Evolutionary conservation across 2,329 filamentous ascomycete species (phyloP), one percentile per base, ranked within the genome.

Genomic region (Fusarium verticillioides): DNA sequence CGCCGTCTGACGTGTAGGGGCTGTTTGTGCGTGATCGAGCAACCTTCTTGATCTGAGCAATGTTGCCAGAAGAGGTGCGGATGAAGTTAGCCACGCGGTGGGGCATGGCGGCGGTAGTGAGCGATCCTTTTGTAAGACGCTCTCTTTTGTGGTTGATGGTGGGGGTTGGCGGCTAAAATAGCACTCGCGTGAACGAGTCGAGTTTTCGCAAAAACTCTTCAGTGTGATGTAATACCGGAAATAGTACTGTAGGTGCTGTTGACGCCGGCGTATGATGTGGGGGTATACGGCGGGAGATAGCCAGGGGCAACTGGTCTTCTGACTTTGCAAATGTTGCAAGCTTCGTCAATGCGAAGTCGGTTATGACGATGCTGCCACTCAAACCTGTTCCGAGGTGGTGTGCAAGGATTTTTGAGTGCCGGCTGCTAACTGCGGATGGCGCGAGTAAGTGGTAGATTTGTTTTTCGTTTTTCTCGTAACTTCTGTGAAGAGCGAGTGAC

Each of bases 61-160:
- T 86, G 80, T 83, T 85, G 78, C 88, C 87, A 72, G 87, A 87
- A n/a, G 88, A 87, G 70, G 84, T 85, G 74, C 87, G 86, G 75
- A 90, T 84, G 81, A 90, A 89, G 78, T 85, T 87, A 78, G 86
- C 83, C 72, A 90, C 88, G 68, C 86, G 83, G 82, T 89, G 87
- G 78, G 88, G 88, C 88, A 90, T 90, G 60, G 78, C 83, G 78
- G 36, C 62, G 54, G 70, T 68, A 54, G 58, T 64, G 64, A 71
- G 63, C 66, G 59, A 70, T 53, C 58, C 62, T 73, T 69, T 72
- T 72, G 42, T 53, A 72, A 65, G 60, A 72, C 56, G 47, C 71
- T 60, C 28, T 49, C 46, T 37, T 66, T 40, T 49, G 54, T 52
- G 56, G 50, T 54, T 40, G 60, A 37, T 46, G 58, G 61, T 72